These are phyloP conservation scores for Neopestalotiopsis clavispora DNA, from an alignment of 2,329 filamentous ascomycete genomes.

Conservation along the genomic window DNA sequence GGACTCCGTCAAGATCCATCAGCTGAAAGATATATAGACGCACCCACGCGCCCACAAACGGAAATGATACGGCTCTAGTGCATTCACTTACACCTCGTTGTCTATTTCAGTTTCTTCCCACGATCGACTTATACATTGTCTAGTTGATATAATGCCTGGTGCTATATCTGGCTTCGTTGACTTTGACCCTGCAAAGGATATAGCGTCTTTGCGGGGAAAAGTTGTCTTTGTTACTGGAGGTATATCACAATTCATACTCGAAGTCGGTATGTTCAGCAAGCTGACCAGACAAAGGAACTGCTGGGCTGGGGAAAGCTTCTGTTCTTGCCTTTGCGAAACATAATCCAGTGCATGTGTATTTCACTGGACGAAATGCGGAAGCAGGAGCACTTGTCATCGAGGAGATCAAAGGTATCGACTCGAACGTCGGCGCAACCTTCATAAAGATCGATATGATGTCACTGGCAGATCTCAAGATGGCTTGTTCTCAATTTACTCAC, in stretches of 20 bases:
- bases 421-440: conserved; percentile 32
- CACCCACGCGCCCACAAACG: too few relatives aligned
- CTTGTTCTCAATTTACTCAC: conserved; percentile 36
- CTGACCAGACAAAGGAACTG: conserved; percentile 32
- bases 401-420: conserved; percentile 32
- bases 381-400: conserved; percentile 46
- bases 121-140: not conserved
- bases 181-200: conserved; percentile 39
- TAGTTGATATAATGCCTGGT: not conserved
- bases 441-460: conserved; percentile 47
- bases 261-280: not conserved
- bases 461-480: conserved; percentile 41
- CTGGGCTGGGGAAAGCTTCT: conserved; percentile 47
- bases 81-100: too few relatives aligned
- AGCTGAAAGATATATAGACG: too few relatives aligned
- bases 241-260: conserved; percentile 18
- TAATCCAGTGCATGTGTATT: conserved; percentile 55
- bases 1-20: too few relatives aligned
- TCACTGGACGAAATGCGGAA: conserved; percentile 53
- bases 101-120: too few relatives aligned
- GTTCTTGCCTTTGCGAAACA: conserved; percentile 46
- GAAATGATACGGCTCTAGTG: too few relatives aligned
- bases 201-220: conserved; percentile 42
- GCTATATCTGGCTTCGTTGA: conserved; percentile 19
- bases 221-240: conserved; percentile 49